Base-by-base conservation (phyloP, 2,329 filamentous ascomycete species). In the Arthrobotrys iridis region DNA sequence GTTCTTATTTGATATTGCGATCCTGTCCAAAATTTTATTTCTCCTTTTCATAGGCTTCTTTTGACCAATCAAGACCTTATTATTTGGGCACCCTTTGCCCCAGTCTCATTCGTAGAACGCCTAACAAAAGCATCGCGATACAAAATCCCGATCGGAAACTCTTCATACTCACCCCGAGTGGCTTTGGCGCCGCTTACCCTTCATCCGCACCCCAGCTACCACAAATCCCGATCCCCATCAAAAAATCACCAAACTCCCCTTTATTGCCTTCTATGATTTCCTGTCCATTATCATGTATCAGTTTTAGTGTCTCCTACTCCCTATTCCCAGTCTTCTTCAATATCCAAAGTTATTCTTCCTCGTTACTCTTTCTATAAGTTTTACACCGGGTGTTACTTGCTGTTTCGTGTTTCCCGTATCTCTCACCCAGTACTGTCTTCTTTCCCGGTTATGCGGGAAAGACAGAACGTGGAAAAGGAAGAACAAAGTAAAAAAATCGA, bases 401-500 rank as follows among this genome's bases (percentile, higher is more conserved):
- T 52, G 4, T 62, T 58, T 50, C 62, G 30, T 37, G n/a, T 48
- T 67, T 67, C 46, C 41, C 40, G 33, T 67, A n/a, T 59, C 30
- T 59, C 30, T 70, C 52, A 33, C 55, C 43, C 57, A 67, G 63
- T 67, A 59, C 55, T 60, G 64, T 68, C 52, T 40, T 41, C 43
- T 48, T 52, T 40, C 22, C 52, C 18, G 22, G 41, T 48, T 48
- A 35, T 52, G 8, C 13, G 37, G 35, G 60, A 33, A 43, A 55
- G 45, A 48, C 50, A 62, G 70, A 63, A 67, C 28, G 55, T 65
- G 62, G 70, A 62, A 74, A 67, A 67, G 62, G 66, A 74, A 48
- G 43, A 67, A 74, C 60, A 66, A 74, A 74, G 55, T 67, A 62
- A 67, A 74, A 74, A 74, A 74, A 67, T 55, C 18, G 55, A 73